Evolutionary conservation across 306 rosid species (phyloP).

Genomic region (Prunus davidiana): DNA sequence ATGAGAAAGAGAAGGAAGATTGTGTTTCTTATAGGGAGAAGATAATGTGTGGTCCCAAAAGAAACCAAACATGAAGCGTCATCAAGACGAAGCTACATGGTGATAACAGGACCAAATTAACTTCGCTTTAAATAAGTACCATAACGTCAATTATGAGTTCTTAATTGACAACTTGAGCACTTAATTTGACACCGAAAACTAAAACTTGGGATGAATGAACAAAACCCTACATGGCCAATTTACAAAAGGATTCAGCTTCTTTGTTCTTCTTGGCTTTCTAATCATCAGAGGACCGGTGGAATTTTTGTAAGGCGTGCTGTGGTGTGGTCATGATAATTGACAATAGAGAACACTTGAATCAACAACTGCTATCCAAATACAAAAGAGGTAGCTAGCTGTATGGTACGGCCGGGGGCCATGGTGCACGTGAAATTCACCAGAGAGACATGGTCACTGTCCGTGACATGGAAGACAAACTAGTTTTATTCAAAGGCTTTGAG

Average conservation of each 20-base stretch:
- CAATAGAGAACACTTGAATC: neutral
- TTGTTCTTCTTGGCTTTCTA: neutral
- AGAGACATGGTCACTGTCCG: constrained; percentile 36
- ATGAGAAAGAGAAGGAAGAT: constrained; percentile 9
- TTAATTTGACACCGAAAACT: neutral
- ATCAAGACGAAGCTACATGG: neutral
- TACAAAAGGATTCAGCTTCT: neutral
- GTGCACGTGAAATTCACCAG: constrained; percentile 46
- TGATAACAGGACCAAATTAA: neutral
- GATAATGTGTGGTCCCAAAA: constrained; percentile 13
- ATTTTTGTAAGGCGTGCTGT: neutral
- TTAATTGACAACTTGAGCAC: neutral
- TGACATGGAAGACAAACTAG: constrained; percentile 36
- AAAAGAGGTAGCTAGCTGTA: constrained; percentile 18
- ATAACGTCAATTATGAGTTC: neutral
- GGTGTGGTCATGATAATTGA: neutral
- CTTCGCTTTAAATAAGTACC: neutral
- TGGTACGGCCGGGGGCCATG: constrained; percentile 25
- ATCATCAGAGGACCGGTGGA: neutral
- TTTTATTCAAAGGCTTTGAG: constrained; percentile 14
- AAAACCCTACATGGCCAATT: neutral
- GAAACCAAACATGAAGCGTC: constrained; percentile 12
- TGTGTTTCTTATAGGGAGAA: constrained; percentile 14
- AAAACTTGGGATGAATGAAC: neutral
- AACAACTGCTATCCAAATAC: neutral